Percentiles rank a stretch among this genome's conserved stretches.
Evolutionary conservation across 2,329 filamentous ascomycete genomes (phyloP).

Genomic region (Apiospora marii): DNA sequence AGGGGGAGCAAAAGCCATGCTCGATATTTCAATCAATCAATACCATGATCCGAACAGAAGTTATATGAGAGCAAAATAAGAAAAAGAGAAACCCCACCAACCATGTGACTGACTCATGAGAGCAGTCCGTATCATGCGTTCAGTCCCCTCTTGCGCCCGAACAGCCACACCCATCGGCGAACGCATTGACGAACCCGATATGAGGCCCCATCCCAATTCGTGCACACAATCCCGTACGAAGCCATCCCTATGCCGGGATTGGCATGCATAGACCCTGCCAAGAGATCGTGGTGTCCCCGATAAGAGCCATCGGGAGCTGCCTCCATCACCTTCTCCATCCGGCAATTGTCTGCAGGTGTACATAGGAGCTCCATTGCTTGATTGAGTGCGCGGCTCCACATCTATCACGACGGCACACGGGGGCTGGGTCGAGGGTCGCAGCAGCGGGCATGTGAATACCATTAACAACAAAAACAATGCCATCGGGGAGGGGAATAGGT

Average conservation of each 20-base stretch:
- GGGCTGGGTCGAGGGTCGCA: not conserved
- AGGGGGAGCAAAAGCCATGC: not conserved
- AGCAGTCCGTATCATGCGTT: slow-evolving; percentile 1
- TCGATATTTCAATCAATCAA: not conserved
- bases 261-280: not conserved
- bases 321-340: slow-evolving; percentile 3
- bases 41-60: not conserved
- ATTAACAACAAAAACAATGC: not conserved
- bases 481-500: not conserved
- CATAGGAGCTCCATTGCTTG: not conserved
- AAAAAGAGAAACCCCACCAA: not conserved
- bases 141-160: not conserved
- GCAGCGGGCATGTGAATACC: slow-evolving; percentile 7
- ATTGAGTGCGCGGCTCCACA: slow-evolving; percentile 9
- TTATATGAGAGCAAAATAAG: not conserved
- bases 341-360: slow-evolving; percentile 8
- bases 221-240: not conserved
- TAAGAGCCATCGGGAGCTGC: not conserved
- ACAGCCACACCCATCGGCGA: not conserved
- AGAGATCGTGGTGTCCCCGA: slow-evolving; percentile 2
- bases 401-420: not conserved
- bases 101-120: not conserved
- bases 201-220: not conserved
- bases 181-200: not conserved
- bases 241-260: not conserved